phyloP scores from a whole-genome alignment of 2,329 filamentous ascomycete species.

The Scedosporium aurantiacum region DNA sequence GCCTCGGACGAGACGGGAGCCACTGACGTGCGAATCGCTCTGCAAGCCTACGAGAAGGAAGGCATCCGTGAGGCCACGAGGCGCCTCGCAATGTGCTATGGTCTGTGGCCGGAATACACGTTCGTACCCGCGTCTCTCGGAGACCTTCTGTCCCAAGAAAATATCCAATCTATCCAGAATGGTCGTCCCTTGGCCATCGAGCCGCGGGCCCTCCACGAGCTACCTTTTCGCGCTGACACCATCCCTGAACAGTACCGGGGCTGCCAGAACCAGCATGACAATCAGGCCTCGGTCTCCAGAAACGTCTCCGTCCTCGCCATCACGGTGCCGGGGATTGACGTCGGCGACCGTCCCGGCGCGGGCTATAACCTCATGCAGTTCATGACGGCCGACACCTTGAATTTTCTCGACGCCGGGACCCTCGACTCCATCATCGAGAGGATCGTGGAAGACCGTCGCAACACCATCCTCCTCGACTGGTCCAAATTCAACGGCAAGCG shows the following conservation, averaged over 20 bases:
- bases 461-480: not conserved
- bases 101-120: not conserved
- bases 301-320: slow-evolving; percentile 1
- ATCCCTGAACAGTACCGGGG: not conserved
- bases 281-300: not conserved
- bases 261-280: not conserved
- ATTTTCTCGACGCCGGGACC: not conserved
- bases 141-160: not conserved
- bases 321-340: not conserved
- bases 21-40: not conserved
- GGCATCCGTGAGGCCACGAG: not conserved
- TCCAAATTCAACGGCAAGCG: not conserved
- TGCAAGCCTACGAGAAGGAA: not conserved
- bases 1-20: not conserved
- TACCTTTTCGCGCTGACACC: not conserved
- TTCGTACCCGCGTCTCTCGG: not conserved
- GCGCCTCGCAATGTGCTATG: slow-evolving; percentile 3
- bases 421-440: not conserved
- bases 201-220: not conserved
- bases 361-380: not conserved
- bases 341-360: not conserved
- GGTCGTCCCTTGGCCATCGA: slow-evolving; percentile 2
- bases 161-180: not conserved
- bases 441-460: not conserved
- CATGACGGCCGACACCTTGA: not conserved